Evolutionary conservation across 2,329 filamentous ascomycete genomes (phyloP), one percentile per base, ranked within the genome.

Genomic region (Plenodomus lindquistii): DNA sequence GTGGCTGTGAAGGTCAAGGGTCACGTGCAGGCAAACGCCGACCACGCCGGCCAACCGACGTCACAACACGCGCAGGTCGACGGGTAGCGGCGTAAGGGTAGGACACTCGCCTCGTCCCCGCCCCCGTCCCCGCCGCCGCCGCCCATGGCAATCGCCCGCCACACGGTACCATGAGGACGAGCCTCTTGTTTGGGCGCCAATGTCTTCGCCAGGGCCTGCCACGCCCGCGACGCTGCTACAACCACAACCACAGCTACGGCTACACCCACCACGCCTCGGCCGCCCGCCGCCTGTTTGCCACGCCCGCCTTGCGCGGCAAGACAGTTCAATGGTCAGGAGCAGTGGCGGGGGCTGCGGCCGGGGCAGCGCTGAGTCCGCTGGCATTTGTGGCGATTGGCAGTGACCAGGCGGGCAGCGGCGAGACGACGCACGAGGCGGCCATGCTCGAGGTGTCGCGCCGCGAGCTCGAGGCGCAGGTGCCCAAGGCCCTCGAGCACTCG

Each of bases 401-500:
- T 53, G 74, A 81, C 37, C 73, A 79, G 21, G 69, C 67, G 11
- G 68, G 72, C 37, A 71, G 71, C 44, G 69, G 75, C 18, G 72
- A 77, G 20, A 79, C 87, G 65, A 96, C 92, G 2, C 83, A 84
- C 20, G 92, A 97, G 74, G 82, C 82, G 72, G 87, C 90, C 57
- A 97, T 97, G 93, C 81, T 97, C 13, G 84, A 91, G 69, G 84
- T 81, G 2, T 97, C 92, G 31, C 79, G 89, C 36, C 77, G 85
- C 46, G 93, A 97, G 75, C 83, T 96, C 29, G 79, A 79, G 47
- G 89, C 89, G 62, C 80, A 81, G 29, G 81, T 92, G 1, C 79
- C 83, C 1, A 79, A 85, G 4, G 78, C 85, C 48, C 79, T 87
- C 22, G 77, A 76, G 34, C 84, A 86, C 0, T 68, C 90, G 13